phyloP scores from a whole-genome alignment of 768 basidiomycete species.

The Trametes coccinea region DNA sequence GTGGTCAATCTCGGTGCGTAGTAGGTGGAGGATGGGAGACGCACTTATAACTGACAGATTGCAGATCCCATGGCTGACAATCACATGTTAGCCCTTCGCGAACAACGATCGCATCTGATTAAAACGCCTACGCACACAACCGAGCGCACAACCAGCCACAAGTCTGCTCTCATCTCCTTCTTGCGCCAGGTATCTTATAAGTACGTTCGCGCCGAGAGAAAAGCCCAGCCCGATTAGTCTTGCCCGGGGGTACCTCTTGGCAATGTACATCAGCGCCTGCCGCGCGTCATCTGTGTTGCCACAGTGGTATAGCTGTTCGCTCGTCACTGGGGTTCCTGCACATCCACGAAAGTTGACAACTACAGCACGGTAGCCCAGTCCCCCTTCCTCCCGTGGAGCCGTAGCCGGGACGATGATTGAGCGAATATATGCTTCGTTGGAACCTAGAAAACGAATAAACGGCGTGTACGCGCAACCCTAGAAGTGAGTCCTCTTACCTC shows the following conservation, averaged over 20 bases:
- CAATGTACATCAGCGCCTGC: conserved; percentile 74
- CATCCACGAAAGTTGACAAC: conserved; percentile 94
- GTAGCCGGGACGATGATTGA: conserved; percentile 75
- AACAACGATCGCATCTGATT: neutral
- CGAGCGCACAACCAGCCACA: conserved; percentile 66
- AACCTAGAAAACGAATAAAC: conserved; percentile 46
- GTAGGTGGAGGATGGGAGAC: neutral
- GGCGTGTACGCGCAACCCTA: neutral
- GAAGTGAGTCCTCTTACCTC: conserved; percentile 34
- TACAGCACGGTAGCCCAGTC: conserved; percentile 84
- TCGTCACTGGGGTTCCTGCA: conserved; percentile 81
- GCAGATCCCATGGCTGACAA: conserved; percentile 3
- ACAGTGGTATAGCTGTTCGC: conserved; percentile 81
- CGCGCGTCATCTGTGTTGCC: conserved; percentile 89
- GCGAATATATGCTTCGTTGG: conserved; percentile 87
- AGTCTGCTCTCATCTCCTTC: conserved; percentile 67
- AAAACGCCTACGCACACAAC: conserved; percentile 49
- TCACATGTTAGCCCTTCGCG: neutral
- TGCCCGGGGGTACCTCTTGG: conserved; percentile 70
- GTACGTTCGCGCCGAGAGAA: conserved; percentile 89
- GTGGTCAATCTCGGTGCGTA: conserved; percentile 33
- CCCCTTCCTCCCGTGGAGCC: conserved; percentile 66
- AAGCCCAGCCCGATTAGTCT: conserved; percentile 89
- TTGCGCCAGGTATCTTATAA: conserved; percentile 86
- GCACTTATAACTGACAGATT: conserved; percentile 9